These are phyloP conservation scores for Trichoderma sp. DNA, from an alignment of 2,329 filamentous ascomycete species.

Conservation along the genomic window DNA sequence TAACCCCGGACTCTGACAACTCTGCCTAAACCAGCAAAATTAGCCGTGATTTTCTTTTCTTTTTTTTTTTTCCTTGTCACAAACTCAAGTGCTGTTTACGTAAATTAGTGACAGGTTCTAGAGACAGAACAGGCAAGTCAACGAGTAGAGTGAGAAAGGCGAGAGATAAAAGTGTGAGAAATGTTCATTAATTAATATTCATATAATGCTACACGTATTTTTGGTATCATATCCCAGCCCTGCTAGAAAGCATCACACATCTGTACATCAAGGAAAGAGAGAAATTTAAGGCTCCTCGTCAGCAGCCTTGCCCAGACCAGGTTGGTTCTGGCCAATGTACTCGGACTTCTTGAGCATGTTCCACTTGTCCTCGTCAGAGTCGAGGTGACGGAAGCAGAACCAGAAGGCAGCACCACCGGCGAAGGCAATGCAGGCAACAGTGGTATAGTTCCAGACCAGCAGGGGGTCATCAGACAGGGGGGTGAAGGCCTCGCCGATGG, in stretches of 20 bases:
- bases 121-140: neutral
- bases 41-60: neutral
- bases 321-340: slow-evolving; percentile 41
- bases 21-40: neutral
- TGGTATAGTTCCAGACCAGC: slow-evolving; percentile 68
- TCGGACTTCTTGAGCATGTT: slow-evolving; percentile 57
- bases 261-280: neutral
- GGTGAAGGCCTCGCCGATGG: slow-evolving; percentile 66
- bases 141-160: too few species aligned
- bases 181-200: slow-evolving; percentile 16
- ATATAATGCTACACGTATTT: slow-evolving; percentile 13
- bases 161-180: neutral
- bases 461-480: slow-evolving; percentile 61
- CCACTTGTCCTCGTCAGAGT: slow-evolving; percentile 63
- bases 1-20: neutral
- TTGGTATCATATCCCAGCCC: slow-evolving; percentile 19
- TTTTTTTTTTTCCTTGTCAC: neutral
- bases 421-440: slow-evolving; percentile 59
- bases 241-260: neutral
- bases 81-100: neutral
- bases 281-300: slow-evolving; percentile 7
- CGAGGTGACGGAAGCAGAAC: slow-evolving; percentile 63
- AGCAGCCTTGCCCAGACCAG: slow-evolving; percentile 28
- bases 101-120: neutral
- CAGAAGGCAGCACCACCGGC: slow-evolving; percentile 64